Evolutionary conservation across 2,329 filamentous ascomycete genomes (phyloP).

Genomic region (Fusarium graminum): DNA sequence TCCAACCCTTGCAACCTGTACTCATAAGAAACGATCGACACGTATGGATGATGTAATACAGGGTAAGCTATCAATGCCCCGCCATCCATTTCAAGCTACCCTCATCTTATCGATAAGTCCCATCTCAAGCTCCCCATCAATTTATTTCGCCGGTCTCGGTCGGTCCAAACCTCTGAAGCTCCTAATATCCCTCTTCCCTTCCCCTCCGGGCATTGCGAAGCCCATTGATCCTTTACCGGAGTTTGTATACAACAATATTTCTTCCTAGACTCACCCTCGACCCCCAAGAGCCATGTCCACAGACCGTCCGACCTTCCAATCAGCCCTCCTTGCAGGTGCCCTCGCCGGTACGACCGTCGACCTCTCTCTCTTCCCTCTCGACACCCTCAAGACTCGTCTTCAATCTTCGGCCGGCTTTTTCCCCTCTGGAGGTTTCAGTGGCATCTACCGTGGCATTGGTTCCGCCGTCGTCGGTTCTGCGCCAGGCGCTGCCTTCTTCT

Average conservation of each 20-base stretch:
- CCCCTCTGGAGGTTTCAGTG: constrained; percentile 85
- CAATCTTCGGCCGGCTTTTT: constrained; percentile 85
- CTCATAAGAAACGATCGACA: neutral
- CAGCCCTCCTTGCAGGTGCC: constrained; percentile 82
- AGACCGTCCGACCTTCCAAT: constrained; percentile 63
- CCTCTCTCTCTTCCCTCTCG: constrained; percentile 95
- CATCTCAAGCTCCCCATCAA: constrained; percentile 30
- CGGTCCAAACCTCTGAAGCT: constrained; percentile 33
- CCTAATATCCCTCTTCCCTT: constrained; percentile 17
- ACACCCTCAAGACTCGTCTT: constrained; percentile 97
- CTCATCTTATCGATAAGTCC: constrained; percentile 47
- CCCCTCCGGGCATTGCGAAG: constrained; percentile 18
- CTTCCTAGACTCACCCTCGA: neutral
- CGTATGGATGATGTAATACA: constrained; percentile 3
- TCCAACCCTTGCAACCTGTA: too few species aligned
- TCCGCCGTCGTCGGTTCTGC: constrained; percentile 91
- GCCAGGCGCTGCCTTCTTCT: constrained; percentile 95
- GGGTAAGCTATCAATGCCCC: constrained; percentile 26
- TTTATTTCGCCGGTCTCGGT: constrained; percentile 48
- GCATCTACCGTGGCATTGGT: constrained; percentile 93
- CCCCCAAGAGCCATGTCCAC: constrained; percentile 16
- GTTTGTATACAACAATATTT: neutral
- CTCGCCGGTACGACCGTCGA: constrained; percentile 96
- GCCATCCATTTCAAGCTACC: constrained; percentile 6
- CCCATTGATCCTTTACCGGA: constrained; percentile 5